Percentiles rank a stretch among this genome's conserved stretches.
These are phyloP conservation scores for Iris pallida DNA, from an alignment of 116 monocot species.

Conservation along the genomic window DNA sequence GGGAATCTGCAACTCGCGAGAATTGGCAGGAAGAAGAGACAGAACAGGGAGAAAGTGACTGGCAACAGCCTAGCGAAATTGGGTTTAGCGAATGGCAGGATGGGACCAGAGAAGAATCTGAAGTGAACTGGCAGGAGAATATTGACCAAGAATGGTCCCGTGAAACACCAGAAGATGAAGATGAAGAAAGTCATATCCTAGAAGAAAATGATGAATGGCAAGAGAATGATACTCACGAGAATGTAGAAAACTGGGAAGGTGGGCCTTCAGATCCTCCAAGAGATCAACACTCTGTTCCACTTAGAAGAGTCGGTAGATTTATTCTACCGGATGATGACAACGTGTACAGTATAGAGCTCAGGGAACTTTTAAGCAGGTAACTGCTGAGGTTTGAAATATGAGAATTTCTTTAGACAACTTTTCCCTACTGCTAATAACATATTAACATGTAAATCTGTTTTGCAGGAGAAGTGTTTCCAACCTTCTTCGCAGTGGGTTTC, in stretches of 20 bases:
- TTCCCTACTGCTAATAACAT: background rate
- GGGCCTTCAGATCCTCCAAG: constrained; percentile 35
- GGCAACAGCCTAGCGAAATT: constrained; percentile 13
- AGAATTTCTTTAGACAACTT: background rate
- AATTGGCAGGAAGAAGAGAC: constrained; percentile 20
- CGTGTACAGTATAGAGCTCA: constrained; percentile 86
- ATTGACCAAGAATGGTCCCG: constrained; percentile 22
- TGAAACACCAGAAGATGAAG: constrained; percentile 17
- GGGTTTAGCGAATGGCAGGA: constrained; percentile 15
- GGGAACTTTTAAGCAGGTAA: constrained; percentile 92
- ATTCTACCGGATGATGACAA: constrained; percentile 71
- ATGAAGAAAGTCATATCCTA: constrained; percentile 33
- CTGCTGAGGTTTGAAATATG: background rate
- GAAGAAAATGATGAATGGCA: constrained; percentile 52
- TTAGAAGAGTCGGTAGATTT: constrained; percentile 59
- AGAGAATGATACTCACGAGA: constrained; percentile 41
- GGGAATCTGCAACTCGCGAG: constrained; percentile 11
- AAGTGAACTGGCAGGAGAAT: constrained; percentile 20
- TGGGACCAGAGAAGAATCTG: constrained; percentile 38
- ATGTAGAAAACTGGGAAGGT: constrained; percentile 48
- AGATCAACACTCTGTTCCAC: constrained; percentile 25
- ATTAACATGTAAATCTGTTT: constrained; percentile 9
- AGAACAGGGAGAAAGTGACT: constrained; percentile 4
- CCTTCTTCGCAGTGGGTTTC: constrained; percentile 81
- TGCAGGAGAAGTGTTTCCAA: constrained; percentile 87